Percentiles rank a stretch among this genome's conserved stretches.
Conservation (phyloP, 108 stramenopile species). For the Nitzschia putrida region DNA sequence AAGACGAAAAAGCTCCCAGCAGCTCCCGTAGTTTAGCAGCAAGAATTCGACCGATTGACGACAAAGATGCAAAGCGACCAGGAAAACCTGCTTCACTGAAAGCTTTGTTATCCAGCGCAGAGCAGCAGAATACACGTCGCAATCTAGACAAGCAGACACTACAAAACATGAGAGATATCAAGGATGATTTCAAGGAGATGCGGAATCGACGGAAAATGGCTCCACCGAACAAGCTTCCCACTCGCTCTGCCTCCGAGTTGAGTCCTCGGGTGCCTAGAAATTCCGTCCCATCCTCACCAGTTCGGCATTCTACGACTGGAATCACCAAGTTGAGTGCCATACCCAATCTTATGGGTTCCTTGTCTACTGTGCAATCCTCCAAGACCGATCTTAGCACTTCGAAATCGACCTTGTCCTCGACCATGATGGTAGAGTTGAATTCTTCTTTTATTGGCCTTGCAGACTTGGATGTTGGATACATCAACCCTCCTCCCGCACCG, state of each 20-base stretch:
- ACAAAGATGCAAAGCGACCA: background rate
- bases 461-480: constrained; percentile 13
- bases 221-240: background rate
- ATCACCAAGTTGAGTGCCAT: background rate
- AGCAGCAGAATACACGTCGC: background rate
- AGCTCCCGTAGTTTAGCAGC: background rate
- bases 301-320: background rate
- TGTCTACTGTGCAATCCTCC: constrained; percentile 4
- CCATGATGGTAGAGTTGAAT: constrained; percentile 9
- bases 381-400: background rate
- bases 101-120: background rate
- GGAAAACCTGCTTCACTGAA: background rate
- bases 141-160: constrained; percentile 10
- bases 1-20: background rate
- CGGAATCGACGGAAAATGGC: constrained; percentile 15
- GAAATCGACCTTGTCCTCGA: no score
- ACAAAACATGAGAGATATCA: constrained; percentile 5
- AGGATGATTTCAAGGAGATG: constrained; percentile 11
- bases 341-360: background rate
- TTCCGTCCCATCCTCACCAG: background rate
- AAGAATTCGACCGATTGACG: background rate
- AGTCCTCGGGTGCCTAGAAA: background rate
- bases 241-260: background rate
- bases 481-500: no score
- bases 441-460: constrained; percentile 1